These are phyloP conservation scores for Leptographium flavum DNA, from an alignment of 2,329 filamentous ascomycete genomes.

Conservation along the genomic window DNA sequence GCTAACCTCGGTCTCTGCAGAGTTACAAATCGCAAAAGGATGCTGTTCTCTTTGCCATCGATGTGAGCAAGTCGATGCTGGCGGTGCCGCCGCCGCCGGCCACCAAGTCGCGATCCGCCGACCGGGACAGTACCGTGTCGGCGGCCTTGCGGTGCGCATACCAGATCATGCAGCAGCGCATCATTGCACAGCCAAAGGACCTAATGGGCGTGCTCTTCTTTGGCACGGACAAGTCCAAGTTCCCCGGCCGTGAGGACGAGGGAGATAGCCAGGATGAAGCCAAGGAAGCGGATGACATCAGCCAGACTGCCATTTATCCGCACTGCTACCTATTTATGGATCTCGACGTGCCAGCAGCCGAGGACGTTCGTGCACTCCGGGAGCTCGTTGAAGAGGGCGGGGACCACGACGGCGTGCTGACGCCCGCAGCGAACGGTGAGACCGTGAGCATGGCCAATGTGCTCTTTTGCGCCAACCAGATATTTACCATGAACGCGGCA, in stretches of 20 bases:
- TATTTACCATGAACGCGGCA: constrained; percentile 87
- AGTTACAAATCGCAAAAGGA: constrained; percentile 88
- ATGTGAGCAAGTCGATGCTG: constrained; percentile 83
- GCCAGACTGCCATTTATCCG: constrained; percentile 52
- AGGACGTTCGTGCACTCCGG: constrained; percentile 71
- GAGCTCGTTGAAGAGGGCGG: constrained; percentile 66
- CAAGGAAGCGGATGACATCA: background rate
- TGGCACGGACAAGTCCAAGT: constrained; percentile 74
- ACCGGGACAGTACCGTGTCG: constrained; percentile 61
- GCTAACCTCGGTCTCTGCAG: constrained; percentile 26
- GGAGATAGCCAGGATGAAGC: constrained; percentile 18
- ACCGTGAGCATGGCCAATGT: constrained; percentile 73
- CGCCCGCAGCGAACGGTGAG: constrained; percentile 44
- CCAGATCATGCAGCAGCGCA: constrained; percentile 92
- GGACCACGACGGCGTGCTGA: constrained; percentile 52
- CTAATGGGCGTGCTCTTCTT: constrained; percentile 95
- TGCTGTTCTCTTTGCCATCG: constrained; percentile 94
- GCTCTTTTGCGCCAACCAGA: constrained; percentile 87
- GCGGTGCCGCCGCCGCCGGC: constrained; percentile 46
- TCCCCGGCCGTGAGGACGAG: constrained; percentile 29
- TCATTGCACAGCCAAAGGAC: constrained; percentile 90
- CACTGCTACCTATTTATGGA: constrained; percentile 88
- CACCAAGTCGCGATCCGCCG: constrained; percentile 63
- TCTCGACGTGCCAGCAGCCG: constrained; percentile 72
- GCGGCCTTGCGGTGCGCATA: constrained; percentile 91